These are phyloP conservation scores for Aphanomyces invadans DNA, from an alignment of 352 stramenopile species.

Conservation along the genomic window DNA sequence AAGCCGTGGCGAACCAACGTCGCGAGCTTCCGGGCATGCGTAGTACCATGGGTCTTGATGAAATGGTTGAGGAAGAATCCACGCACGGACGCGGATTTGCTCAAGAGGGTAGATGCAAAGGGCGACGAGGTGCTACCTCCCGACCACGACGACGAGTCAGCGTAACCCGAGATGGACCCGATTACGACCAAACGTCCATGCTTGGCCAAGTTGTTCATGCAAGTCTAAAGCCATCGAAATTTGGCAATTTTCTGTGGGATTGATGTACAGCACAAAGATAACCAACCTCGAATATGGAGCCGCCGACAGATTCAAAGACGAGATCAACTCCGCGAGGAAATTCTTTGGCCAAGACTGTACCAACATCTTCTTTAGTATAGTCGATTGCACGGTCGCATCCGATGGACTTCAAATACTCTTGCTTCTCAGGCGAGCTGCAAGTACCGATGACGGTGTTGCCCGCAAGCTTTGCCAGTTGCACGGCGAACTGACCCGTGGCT, in stretches of 20 bases:
- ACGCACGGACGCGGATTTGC: conserved; percentile 39
- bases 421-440: conserved; percentile 25
- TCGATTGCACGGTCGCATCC: conserved; percentile 21
- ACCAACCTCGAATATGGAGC: conserved; percentile 22
- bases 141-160: conserved; percentile 17
- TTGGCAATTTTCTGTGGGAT: no score
- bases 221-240: no score
- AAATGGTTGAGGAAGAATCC: conserved; percentile 37
- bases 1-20: conserved; percentile 5
- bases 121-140: neutral
- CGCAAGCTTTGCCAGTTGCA: conserved; percentile 18
- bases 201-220: neutral
- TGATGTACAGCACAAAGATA: no score
- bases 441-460: conserved; percentile 25
- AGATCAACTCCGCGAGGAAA: conserved; percentile 23
- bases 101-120: conserved; percentile 26
- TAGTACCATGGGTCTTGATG: neutral
- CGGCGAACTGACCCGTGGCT: conserved; percentile 25
- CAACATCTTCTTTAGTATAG: conserved; percentile 25
- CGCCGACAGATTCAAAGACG: conserved; percentile 26
- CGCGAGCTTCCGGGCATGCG: conserved; percentile 11
- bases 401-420: conserved; percentile 2
- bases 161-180: conserved; percentile 25
- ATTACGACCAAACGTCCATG: conserved; percentile 22
- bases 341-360: conserved; percentile 21